A percentile compares a stretch with the other conserved stretches of the same genome.
Evolutionary conservation across 352 stramenopile species (phyloP).

Genomic region (Pythium monospermum): DNA sequence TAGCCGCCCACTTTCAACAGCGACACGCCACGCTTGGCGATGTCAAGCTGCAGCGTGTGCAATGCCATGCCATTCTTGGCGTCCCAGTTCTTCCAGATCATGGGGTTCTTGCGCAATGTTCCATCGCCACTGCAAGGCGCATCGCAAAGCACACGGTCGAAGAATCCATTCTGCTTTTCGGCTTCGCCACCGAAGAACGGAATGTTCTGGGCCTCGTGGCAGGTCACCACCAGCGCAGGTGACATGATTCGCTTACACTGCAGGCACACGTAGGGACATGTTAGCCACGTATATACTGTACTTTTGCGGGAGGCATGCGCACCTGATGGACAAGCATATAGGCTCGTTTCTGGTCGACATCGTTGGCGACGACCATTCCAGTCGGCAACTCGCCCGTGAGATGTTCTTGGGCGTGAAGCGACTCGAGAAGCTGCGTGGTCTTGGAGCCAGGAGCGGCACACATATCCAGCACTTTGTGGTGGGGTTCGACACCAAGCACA

Average conservation of each 20-base stretch:
- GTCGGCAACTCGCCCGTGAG: slow-evolving; percentile 73
- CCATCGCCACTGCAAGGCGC: slow-evolving; percentile 98
- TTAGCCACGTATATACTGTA: too few relatives aligned
- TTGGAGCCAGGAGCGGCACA: slow-evolving; percentile 98
- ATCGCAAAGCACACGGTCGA: slow-evolving; percentile 98
- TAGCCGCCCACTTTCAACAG: slow-evolving; percentile 90
- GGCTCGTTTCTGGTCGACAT: slow-evolving; percentile 95
- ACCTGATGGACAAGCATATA: slow-evolving; percentile 98
- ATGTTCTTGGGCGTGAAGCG: slow-evolving; percentile 79
- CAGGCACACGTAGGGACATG: too few relatives aligned
- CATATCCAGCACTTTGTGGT: slow-evolving; percentile 97
- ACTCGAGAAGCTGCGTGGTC: slow-evolving; percentile 97
- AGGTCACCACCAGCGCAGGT: slow-evolving; percentile 93
- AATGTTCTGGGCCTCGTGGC: slow-evolving; percentile 95
- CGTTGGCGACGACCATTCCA: slow-evolving; percentile 95
- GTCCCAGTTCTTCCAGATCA: slow-evolving; percentile 94
- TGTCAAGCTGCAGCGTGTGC: slow-evolving; percentile 94
- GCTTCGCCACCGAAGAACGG: slow-evolving; percentile 82
- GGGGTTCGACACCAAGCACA: slow-evolving; percentile 91
- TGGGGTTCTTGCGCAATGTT: slow-evolving; percentile 97
- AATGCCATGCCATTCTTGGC: slow-evolving; percentile 88
- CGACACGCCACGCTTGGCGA: slow-evolving; percentile 90
- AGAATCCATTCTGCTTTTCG: slow-evolving; percentile 73
- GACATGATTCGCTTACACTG: slow-evolving; percentile 94
- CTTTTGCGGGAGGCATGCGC: neutral